Conservation (phyloP, 148 eudicot species). For the Rhododendron molle region DNA sequence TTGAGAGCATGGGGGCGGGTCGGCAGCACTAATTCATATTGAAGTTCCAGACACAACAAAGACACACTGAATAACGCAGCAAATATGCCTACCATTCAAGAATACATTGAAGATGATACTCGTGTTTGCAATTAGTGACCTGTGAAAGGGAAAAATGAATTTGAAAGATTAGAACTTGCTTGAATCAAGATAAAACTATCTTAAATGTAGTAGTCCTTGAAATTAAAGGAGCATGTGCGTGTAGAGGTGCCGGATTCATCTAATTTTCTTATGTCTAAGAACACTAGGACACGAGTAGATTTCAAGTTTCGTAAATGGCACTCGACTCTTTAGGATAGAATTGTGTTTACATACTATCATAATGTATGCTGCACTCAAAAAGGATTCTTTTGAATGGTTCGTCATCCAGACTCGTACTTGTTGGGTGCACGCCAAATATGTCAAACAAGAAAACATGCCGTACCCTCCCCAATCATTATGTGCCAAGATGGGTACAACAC, state of each 20-base stretch:
- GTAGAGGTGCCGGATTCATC: background rate
- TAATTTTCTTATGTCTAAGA: background rate
- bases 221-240: background rate
- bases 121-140: slow-evolving; percentile 80
- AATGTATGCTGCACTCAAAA: background rate
- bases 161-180: background rate
- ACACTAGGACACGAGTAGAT: background rate
- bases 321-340: background rate
- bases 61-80: background rate
- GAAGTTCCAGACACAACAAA: background rate
- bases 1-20: background rate
- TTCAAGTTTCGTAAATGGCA: background rate
- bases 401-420: background rate
- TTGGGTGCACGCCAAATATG: background rate
- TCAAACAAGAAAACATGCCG: background rate
- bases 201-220: background rate
- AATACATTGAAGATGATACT: slow-evolving; percentile 83
- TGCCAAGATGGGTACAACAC: background rate
- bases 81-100: slow-evolving; percentile 62
- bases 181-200: background rate
- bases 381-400: background rate
- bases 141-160: slow-evolving; percentile 15
- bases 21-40: background rate
- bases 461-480: background rate
- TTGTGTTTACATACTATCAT: background rate